phyloP scores from a whole-genome alignment of 371 early-diverging fungal genomes.

The Mortierella sp. region DNA sequence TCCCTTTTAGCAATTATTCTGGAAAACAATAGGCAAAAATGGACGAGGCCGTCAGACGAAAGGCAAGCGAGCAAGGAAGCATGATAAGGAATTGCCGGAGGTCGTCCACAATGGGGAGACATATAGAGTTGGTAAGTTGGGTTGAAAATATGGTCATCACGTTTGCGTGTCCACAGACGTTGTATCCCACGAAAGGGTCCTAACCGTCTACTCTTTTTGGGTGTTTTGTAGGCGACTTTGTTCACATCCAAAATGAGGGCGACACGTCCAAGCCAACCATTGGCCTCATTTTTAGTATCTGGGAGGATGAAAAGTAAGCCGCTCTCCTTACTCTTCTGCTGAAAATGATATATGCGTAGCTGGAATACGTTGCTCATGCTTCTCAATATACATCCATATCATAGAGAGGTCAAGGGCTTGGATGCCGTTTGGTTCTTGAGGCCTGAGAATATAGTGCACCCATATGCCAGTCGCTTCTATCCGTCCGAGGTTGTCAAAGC shows the following conservation, averaged over 20 bases:
- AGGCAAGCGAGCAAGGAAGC: constrained; percentile 25
- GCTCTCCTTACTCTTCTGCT: neutral
- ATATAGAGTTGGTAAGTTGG: constrained; percentile 39
- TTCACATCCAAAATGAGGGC: constrained; percentile 39
- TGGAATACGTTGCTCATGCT: neutral
- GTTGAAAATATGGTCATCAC: no score
- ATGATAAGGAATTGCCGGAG: constrained; percentile 30
- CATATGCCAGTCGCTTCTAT: constrained; percentile 51
- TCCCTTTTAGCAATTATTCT: constrained; percentile 36
- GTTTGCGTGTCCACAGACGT: no score
- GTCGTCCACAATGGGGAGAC: constrained; percentile 25
- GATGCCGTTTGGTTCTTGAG: constrained; percentile 52
- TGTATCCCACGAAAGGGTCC: no score
- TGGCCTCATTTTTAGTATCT: constrained; percentile 41
- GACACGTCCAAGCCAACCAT: constrained; percentile 44
- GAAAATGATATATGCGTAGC: neutral
- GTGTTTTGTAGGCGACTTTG: constrained; percentile 39
- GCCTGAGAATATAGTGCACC: constrained; percentile 45
- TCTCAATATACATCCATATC: neutral
- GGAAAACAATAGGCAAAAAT: constrained; percentile 47
- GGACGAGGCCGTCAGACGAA: constrained; percentile 23
- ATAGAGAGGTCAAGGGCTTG: constrained; percentile 12
- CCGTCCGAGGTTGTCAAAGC: constrained; percentile 47
- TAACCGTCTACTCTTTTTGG: no score
- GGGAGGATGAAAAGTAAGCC: constrained; percentile 47